These are phyloP conservation scores for Boletellus emodensis DNA, from an alignment of 768 basidiomycete species.

Conservation along the genomic window DNA sequence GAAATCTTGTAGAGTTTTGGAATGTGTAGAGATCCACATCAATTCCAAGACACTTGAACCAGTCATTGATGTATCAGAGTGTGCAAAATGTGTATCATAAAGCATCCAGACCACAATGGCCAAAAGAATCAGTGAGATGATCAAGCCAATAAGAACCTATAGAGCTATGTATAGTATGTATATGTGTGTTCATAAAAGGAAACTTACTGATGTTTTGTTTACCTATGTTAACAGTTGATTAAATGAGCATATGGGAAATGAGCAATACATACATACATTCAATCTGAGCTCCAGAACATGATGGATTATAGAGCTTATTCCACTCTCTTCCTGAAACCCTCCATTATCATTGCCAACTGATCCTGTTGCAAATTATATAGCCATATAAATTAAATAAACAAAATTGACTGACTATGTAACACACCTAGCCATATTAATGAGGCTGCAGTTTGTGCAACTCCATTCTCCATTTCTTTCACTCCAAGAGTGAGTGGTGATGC, in stretches of 20 bases:
- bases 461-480: neutral
- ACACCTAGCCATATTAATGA: constrained; percentile 9
- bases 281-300: neutral
- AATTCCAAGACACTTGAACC: neutral
- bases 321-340: neutral
- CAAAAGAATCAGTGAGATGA: neutral
- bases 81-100: neutral
- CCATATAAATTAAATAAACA: neutral
- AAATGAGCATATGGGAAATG: too few relatives aligned
- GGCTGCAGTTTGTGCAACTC: neutral
- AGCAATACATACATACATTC: neutral
- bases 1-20: neutral
- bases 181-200: too few relatives aligned
- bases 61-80: neutral
- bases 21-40: constrained; percentile 1
- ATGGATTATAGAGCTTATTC: neutral
- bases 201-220: neutral
- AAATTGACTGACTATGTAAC: neutral
- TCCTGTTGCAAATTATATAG: neutral
- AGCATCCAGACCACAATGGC: neutral
- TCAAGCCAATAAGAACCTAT: neutral
- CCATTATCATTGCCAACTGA: neutral
- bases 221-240: neutral
- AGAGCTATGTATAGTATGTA: too few relatives aligned
- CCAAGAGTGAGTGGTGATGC: neutral